Evolutionary conservation across 129 eudicot genomes (phyloP).

Genomic region (Mikania micrantha): DNA sequence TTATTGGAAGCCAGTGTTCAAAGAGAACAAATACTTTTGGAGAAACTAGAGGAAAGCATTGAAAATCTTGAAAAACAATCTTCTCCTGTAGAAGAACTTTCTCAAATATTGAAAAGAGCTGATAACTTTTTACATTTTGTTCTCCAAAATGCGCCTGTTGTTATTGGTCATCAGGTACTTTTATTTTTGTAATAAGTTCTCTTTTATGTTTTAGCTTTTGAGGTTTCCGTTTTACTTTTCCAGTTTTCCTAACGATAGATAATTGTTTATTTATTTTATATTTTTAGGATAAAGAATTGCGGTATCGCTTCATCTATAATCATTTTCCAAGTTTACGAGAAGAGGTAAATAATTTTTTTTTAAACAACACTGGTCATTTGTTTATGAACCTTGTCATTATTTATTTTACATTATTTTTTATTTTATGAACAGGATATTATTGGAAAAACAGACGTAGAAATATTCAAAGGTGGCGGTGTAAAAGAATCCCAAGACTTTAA

Average conservation of each 20-base stretch:
- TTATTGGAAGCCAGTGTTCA: constrained; percentile 73
- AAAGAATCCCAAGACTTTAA: constrained; percentile 94
- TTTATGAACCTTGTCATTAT: neutral
- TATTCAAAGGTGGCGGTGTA: constrained; percentile 81
- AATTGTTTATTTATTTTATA: constrained; percentile 7
- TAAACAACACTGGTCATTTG: neutral
- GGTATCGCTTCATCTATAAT: constrained; percentile 83
- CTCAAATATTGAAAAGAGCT: constrained; percentile 81
- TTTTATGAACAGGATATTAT: constrained; percentile 62
- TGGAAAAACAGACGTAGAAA: constrained; percentile 89
- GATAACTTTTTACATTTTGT: constrained; percentile 90
- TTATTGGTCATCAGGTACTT: constrained; percentile 92
- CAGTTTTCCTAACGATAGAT: neutral
- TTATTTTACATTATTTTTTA: neutral
- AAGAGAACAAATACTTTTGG: constrained; percentile 62
- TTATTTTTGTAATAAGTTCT: neutral
- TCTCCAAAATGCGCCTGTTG: constrained; percentile 94
- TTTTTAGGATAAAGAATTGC: constrained; percentile 79
- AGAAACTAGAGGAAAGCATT: constrained; percentile 73
- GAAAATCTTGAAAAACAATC: constrained; percentile 77
- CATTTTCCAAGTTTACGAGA: constrained; percentile 83
- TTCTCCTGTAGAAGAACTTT: constrained; percentile 86
- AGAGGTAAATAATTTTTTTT: constrained; percentile 50
- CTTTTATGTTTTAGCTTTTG: neutral
- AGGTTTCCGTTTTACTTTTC: neutral